phyloP scores from a whole-genome alignment of 805 yeast genomes.

The Wickerhamomyces sydowiorum region DNA sequence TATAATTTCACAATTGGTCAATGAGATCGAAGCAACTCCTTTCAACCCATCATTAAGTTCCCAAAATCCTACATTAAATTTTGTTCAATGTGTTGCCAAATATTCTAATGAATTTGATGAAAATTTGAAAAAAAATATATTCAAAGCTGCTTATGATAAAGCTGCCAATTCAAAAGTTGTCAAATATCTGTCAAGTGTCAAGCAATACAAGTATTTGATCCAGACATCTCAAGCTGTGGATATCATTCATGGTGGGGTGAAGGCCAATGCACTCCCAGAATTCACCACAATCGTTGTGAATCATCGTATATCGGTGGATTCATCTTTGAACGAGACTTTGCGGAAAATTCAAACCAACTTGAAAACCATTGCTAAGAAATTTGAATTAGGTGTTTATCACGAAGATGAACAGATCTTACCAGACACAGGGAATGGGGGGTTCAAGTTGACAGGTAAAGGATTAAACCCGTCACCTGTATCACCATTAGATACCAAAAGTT shows the following conservation, averaged over 20 bases:
- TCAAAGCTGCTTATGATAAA: slow-evolving; percentile 29
- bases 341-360: not conserved
- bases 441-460: slow-evolving; percentile 25
- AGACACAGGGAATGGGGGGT: slow-evolving; percentile 30
- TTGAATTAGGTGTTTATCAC: slow-evolving; percentile 28
- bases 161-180: slow-evolving; percentile 32
- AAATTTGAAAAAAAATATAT: slow-evolving; percentile 23
- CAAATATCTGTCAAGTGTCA: slow-evolving; percentile 27
- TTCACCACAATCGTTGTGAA: slow-evolving; percentile 37
- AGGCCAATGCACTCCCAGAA: slow-evolving; percentile 70
- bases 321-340: slow-evolving; percentile 31
- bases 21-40: slow-evolving; percentile 48
- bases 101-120: slow-evolving; percentile 23
- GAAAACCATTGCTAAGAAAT: not conserved
- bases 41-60: slow-evolving; percentile 39
- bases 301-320: slow-evolving; percentile 55
- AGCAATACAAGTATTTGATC: slow-evolving; percentile 40
- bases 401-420: slow-evolving; percentile 24
- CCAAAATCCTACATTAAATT: slow-evolving; percentile 48
- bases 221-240: slow-evolving; percentile 31
- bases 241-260: slow-evolving; percentile 55
- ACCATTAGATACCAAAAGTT: slow-evolving; percentile 38
- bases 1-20: slow-evolving; percentile 49
- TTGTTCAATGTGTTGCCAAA: slow-evolving; percentile 60
- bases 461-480: slow-evolving; percentile 49